A percentile compares a stretch with the other conserved stretches of the same genome.
These are phyloP conservation scores for Aspergillus piperis DNA, from an alignment of 2,329 filamentous ascomycete species.

Conservation along the genomic window DNA sequence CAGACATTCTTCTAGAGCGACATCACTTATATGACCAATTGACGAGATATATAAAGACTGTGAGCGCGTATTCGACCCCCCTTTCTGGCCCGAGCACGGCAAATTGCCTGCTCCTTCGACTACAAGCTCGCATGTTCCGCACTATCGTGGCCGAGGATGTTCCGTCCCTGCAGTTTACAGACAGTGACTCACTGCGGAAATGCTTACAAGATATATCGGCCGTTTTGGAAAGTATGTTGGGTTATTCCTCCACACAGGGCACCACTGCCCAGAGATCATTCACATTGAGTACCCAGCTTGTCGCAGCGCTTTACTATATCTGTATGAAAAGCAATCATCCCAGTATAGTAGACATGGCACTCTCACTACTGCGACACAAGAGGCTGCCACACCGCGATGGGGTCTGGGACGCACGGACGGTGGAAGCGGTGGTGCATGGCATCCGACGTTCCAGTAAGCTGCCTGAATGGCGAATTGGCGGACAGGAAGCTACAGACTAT, in stretches of 20 bases:
- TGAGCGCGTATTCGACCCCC: neutral
- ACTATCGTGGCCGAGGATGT: neutral
- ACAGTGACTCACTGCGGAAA: neutral
- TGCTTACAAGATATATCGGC: neutral
- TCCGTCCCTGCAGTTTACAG: too few relatives aligned
- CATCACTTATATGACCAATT: neutral
- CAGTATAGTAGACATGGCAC: constrained; percentile 12
- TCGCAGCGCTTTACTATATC: constrained; percentile 27
- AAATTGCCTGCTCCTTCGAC: neutral
- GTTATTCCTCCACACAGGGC: neutral
- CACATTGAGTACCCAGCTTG: constrained; percentile 26
- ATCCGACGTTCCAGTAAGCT: neutral
- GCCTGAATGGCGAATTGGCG: neutral
- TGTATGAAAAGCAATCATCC: constrained; percentile 23
- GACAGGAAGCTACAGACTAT: neutral
- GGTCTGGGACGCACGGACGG: constrained; percentile 25
- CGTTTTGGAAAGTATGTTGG: neutral
- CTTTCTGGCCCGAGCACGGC: neutral
- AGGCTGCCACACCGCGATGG: constrained; percentile 22
- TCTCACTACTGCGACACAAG: constrained; percentile 21
- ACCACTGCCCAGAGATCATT: constrained; percentile 12
- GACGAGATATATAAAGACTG: neutral
- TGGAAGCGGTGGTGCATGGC: neutral
- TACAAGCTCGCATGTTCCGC: neutral
- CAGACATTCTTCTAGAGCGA: constrained; percentile 12